phyloP scores from a whole-genome alignment of 805 yeast species.

The Yamadazyma insecticola region DNA sequence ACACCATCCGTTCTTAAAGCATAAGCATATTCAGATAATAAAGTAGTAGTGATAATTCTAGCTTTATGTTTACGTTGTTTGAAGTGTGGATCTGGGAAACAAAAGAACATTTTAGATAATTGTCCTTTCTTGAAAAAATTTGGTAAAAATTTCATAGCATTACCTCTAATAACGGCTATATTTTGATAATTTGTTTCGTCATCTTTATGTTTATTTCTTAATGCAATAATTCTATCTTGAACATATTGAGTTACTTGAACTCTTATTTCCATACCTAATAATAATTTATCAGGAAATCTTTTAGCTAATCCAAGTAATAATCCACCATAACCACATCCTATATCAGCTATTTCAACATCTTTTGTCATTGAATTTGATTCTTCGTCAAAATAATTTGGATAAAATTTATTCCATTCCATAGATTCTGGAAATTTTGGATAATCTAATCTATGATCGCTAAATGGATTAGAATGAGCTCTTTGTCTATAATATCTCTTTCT shows the following conservation, averaged over 20 bases:
- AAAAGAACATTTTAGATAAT: slow-evolving; percentile 87
- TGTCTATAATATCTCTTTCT: slow-evolving; percentile 88
- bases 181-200: slow-evolving; percentile 58
- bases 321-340: slow-evolving; percentile 98
- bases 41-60: slow-evolving; percentile 85
- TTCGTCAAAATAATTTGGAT: slow-evolving; percentile 55
- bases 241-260: slow-evolving; percentile 97
- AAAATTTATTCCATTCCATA: slow-evolving; percentile 84
- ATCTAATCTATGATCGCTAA: slow-evolving; percentile 88
- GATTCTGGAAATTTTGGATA: slow-evolving; percentile 76
- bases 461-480: slow-evolving; percentile 96
- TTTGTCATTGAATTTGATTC: slow-evolving; percentile 39
- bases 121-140: slow-evolving; percentile 85
- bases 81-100: slow-evolving; percentile 99
- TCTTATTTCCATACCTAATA: slow-evolving; percentile 95
- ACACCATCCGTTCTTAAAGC: slow-evolving; percentile 83
- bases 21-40: slow-evolving; percentile 88
- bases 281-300: slow-evolving; percentile 64
- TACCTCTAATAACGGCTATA: slow-evolving; percentile 86
- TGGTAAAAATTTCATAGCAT: slow-evolving; percentile 96
- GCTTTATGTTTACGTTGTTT: slow-evolving; percentile 97
- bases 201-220: slow-evolving; percentile 53
- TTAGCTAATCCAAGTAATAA: slow-evolving; percentile 75
- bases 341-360: slow-evolving; percentile 83
- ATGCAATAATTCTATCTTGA: slow-evolving; percentile 88